phyloP scores from a whole-genome alignment of 768 basidiomycete genomes.

The Heimioporus sp. region DNA sequence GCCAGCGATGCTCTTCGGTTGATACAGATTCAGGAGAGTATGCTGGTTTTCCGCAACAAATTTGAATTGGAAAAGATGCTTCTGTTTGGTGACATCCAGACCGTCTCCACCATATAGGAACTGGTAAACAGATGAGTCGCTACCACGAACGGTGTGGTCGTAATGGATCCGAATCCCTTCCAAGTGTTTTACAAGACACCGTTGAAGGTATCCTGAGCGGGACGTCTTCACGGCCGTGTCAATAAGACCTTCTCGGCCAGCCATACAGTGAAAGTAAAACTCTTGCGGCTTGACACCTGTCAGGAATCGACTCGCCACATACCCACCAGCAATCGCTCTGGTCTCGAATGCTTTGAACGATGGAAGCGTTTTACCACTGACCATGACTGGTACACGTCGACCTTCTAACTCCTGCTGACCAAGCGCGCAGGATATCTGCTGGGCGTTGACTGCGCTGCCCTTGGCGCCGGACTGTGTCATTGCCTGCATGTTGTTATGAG shows the following conservation, averaged over 20 bases:
- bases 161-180: constrained; percentile 97
- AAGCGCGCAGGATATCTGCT: constrained; percentile 96
- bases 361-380: constrained; percentile 96
- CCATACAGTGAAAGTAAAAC: constrained; percentile 99
- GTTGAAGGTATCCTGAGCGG: constrained; percentile 96
- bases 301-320: constrained; percentile 97
- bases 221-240: constrained; percentile 99
- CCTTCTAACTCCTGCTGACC: constrained; percentile 99
- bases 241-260: constrained; percentile 96
- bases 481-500: constrained; percentile 98
- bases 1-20: constrained; percentile 55
- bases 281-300: constrained; percentile 98
- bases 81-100: constrained; percentile 95
- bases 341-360: constrained; percentile 98
- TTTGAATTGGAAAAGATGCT: constrained; percentile 90
- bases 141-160: constrained; percentile 96
- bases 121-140: constrained; percentile 90
- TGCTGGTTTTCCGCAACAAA: constrained; percentile 86
- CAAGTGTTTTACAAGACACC: constrained; percentile 97
- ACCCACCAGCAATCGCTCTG: constrained; percentile 96
- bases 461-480: constrained; percentile 99
- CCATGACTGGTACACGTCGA: constrained; percentile 98
- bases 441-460: constrained; percentile 95
- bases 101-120: constrained; percentile 97
- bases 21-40: constrained; percentile 72